Evolutionary conservation across 2,329 filamentous ascomycete genomes (phyloP), one percentile per base, ranked within the genome.

Genomic region (Aspergillus terreus): DNA sequence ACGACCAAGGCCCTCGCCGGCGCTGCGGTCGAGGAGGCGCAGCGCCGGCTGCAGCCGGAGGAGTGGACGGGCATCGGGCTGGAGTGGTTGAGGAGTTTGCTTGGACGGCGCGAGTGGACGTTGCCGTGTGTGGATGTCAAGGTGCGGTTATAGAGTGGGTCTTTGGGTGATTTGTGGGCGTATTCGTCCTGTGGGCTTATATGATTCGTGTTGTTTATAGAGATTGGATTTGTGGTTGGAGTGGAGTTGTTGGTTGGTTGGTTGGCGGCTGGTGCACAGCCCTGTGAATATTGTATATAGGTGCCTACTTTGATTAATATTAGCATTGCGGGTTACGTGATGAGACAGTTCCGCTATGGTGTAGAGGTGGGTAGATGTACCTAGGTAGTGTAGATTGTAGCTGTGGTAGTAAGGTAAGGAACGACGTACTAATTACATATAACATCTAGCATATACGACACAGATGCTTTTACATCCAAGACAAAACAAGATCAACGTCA

Each of bases 81-180:
- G 51, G 91, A 95, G 71, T 96, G 92, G 91, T 72, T 96, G 53
- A 82, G 91, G 61, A 91, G 84, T 63, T 71, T 95, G 46, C 71
- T 96, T 46, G 92, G 91, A 4, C 83, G 84, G 71, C 84, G 88
- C 63, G 92, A 96, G 70, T 95, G 92, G 89, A 83, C 88, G 62
- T 82, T 99, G 58, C 90, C 92, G 51, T 96, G 92, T 70, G 81
- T 99, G 71, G 91, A 96, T 71, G 82, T 97, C 27, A 85, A 92
- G 62, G 84, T 97, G 48, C 79, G 89, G 57, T 74, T 96, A 58
- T 94, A 63, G 76, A 21, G 23, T 30, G 17, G 6, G 11, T n/a
- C 5, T n/a, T 12, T 35, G 4, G 11, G 4, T 35, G 33, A n/a
- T 35, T n/a, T 35, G 33, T 6, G 7, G 12, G 4, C 11, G 15